Conservation (phyloP, 2,329 filamentous ascomycete genomes). For the Podosphaera leucotricha region DNA sequence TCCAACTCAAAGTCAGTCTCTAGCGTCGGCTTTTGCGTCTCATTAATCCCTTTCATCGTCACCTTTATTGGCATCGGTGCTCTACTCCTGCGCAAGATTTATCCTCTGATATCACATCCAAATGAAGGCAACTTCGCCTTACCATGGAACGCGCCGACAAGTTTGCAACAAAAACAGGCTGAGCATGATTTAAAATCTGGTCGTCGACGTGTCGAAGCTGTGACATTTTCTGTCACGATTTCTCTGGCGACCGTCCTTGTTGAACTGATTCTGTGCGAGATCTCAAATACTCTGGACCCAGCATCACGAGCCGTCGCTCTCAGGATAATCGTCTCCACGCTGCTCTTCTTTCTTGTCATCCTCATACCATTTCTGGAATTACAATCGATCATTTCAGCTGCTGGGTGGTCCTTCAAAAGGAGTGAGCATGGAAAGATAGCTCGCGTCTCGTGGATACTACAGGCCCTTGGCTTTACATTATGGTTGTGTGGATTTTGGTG, state of each 20-base stretch:
- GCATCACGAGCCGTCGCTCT: constrained; percentile 44
- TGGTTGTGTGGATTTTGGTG: constrained; percentile 65
- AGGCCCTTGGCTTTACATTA: constrained; percentile 32
- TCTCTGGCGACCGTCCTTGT: constrained; percentile 56
- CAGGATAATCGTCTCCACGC: constrained; percentile 41
- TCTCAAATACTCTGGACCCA: constrained; percentile 49
- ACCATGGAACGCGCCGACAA: constrained; percentile 33
- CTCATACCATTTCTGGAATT: constrained; percentile 62
- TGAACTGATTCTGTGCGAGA: constrained; percentile 64
- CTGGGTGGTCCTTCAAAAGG: constrained; percentile 38
- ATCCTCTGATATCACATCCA: constrained; percentile 40
- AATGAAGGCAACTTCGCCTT: constrained; percentile 33
- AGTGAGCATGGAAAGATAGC: constrained; percentile 31
- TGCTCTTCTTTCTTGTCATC: constrained; percentile 49
- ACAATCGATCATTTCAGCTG: constrained; percentile 25
- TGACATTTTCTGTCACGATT: constrained; percentile 54
- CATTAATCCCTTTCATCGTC: constrained; percentile 42
- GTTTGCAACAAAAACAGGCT: constrained; percentile 32
- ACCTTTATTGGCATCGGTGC: constrained; percentile 42
- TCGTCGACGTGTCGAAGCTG: constrained; percentile 28
- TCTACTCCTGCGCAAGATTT: constrained; percentile 43
- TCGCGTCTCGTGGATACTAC: constrained; percentile 38
- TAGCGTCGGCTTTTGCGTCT: constrained; percentile 26
- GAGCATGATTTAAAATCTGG: constrained; percentile 30
- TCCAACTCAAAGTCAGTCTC: constrained; percentile 16